phyloP scores from a whole-genome alignment of 805 yeast species.

The Yamadazyma sp. region DNA sequence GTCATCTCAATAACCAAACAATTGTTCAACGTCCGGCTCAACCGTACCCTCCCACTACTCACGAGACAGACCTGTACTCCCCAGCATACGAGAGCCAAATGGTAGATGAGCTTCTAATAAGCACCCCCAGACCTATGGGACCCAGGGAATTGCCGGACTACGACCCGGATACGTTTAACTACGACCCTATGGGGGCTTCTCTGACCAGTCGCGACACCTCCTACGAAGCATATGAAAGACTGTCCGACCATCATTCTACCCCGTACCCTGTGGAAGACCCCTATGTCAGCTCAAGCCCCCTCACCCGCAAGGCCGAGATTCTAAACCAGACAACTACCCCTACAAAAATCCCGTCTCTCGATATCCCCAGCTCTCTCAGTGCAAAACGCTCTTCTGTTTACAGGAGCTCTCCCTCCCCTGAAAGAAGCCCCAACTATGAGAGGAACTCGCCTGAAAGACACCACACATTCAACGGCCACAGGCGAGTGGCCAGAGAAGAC shows the following conservation, averaged over 20 bases:
- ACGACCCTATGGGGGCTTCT: slow-evolving; percentile 12
- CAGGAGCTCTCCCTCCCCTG: slow-evolving; percentile 1
- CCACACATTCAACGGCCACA: slow-evolving; percentile 7
- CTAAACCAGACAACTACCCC: slow-evolving; percentile 14
- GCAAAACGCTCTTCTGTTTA: not conserved
- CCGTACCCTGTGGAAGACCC: slow-evolving; percentile 16
- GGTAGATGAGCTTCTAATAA: not conserved
- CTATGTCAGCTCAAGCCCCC: not conserved
- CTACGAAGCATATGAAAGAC: not conserved
- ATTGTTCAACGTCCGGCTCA: too few relatives aligned
- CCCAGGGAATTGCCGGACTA: slow-evolving; percentile 41
- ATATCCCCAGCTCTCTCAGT: slow-evolving; percentile 1
- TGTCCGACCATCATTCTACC: not conserved
- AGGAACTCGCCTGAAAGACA: not conserved
- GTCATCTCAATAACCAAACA: too few relatives aligned
- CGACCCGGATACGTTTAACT: slow-evolving; percentile 14
- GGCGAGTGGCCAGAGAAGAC: not conserved
- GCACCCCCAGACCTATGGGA: slow-evolving; percentile 32
- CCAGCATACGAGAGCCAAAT: not conserved
- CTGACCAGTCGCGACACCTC: too few relatives aligned
- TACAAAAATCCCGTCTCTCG: slow-evolving; percentile 14
- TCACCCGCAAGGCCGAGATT: slow-evolving; percentile 11
- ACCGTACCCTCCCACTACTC: too few relatives aligned
- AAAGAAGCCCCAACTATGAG: not conserved
- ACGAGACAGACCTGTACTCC: not conserved